Conservation (phyloP, 2,329 filamentous ascomycete genomes). For the Fusarium pilosicola region DNA sequence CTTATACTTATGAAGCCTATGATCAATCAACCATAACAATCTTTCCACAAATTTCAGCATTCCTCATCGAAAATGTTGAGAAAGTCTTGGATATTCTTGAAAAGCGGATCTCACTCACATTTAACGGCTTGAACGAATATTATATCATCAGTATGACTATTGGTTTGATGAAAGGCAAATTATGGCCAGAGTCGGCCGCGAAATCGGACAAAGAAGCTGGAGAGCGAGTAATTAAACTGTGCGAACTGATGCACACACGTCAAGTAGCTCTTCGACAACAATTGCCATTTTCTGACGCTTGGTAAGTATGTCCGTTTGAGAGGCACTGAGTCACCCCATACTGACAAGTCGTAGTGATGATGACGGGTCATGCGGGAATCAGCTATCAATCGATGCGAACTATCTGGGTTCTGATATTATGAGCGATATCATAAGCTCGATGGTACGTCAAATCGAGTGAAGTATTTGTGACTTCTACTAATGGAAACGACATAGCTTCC, state of each 20-base stretch:
- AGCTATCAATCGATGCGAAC: background rate
- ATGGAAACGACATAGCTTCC: background rate
- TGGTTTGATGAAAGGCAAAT: background rate
- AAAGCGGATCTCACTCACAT: background rate
- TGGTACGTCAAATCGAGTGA: background rate
- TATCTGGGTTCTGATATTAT: background rate
- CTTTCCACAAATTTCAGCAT: background rate
- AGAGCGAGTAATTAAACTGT: background rate
- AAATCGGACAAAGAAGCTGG: background rate
- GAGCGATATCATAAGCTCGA: background rate
- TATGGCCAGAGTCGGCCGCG: background rate
- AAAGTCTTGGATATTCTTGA: background rate
- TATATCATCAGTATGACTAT: background rate
- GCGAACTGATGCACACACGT: background rate
- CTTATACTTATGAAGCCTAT: background rate
- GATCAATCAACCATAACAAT: background rate
- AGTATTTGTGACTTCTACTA: background rate
- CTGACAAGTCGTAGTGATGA: background rate
- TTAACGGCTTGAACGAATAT: background rate
- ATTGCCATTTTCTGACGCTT: accelerated
- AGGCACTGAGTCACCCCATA: accelerated
- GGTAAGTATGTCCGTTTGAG: background rate
- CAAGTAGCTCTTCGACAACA: background rate
- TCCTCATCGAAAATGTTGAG: background rate
- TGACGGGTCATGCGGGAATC: accelerated